These are phyloP conservation scores for Lanzia echinophila DNA, from an alignment of 2,329 filamentous ascomycete genomes.

Conservation along the genomic window DNA sequence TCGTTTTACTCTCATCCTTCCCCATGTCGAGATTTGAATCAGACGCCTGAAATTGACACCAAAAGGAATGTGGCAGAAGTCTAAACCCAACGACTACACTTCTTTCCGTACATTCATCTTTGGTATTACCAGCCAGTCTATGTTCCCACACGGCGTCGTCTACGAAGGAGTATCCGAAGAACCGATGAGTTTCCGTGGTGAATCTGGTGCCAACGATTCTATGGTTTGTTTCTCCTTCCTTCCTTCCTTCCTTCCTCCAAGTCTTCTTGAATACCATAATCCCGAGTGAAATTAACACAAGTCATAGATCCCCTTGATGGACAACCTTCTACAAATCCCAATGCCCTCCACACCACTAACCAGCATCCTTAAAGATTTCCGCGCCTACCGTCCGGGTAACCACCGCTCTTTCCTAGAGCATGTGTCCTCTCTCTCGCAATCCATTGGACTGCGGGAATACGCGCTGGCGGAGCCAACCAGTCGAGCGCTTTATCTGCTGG, in stretches of 20 bases:
- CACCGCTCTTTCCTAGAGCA: conserved; percentile 79
- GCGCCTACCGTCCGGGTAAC: conserved; percentile 80
- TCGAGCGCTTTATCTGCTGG: conserved; percentile 55
- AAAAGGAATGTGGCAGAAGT: conserved; percentile 80
- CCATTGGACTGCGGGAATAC: conserved; percentile 51
- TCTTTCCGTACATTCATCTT: conserved; percentile 96
- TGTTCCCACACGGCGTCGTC: conserved; percentile 88
- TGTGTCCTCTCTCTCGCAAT: conserved; percentile 47
- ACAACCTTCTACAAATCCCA: conserved; percentile 76
- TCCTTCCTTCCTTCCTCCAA: not conserved
- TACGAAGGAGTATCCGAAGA: conserved; percentile 78
- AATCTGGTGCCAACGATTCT: conserved; percentile 89
- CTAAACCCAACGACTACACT: conserved; percentile 75
- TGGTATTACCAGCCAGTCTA: conserved; percentile 84
- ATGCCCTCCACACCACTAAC: conserved; percentile 90
- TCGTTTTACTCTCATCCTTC: not conserved
- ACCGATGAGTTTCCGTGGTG: conserved; percentile 78
- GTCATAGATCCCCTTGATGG: conserved; percentile 67
- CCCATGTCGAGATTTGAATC: not conserved
- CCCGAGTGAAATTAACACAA: not conserved
- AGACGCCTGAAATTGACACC: conserved; percentile 27
- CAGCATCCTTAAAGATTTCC: conserved; percentile 80
- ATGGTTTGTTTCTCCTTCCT: conserved; percentile 48
- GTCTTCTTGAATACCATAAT: too few relatives aligned
- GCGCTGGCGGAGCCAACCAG: conserved; percentile 48